These are phyloP conservation scores for Biscutella laevigata DNA, from an alignment of 441 rosid genomes.

Conservation along the genomic window DNA sequence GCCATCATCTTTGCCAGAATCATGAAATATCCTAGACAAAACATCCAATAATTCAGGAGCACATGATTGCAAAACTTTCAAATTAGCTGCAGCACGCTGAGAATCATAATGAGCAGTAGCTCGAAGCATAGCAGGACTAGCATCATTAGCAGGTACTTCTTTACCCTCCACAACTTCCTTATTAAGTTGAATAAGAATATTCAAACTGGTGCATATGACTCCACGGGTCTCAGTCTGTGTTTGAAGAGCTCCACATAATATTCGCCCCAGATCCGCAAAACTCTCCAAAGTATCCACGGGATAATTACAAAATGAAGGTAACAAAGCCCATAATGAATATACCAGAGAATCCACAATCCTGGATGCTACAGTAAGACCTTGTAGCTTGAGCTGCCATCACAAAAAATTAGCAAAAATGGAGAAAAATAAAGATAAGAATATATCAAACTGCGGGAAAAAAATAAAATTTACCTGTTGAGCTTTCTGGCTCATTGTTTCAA, in stretches of 20 bases:
- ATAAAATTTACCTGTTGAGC: constrained; percentile 46
- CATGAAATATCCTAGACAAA: constrained; percentile 50
- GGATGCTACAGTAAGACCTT: constrained; percentile 56
- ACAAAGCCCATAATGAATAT: constrained; percentile 78
- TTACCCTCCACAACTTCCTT: constrained; percentile 41
- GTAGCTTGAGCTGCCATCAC: constrained; percentile 58
- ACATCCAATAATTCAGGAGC: constrained; percentile 54
- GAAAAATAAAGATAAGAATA: constrained; percentile 5
- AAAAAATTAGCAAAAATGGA: constrained; percentile 15
- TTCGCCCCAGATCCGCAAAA: constrained; percentile 48
- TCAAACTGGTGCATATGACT: constrained; percentile 66
- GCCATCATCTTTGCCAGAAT: constrained; percentile 71
- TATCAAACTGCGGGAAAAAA: background rate
- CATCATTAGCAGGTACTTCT: constrained; percentile 30
- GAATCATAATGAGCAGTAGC: constrained; percentile 47
- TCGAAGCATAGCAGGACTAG: constrained; percentile 38
- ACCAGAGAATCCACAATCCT: constrained; percentile 59
- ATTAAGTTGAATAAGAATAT: constrained; percentile 67
- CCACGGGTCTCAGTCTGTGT: constrained; percentile 60
- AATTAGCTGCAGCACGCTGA: constrained; percentile 48
- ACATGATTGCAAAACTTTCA: constrained; percentile 45
- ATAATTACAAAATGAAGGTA: constrained; percentile 89
- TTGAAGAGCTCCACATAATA: constrained; percentile 44
- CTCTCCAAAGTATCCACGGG: constrained; percentile 69
- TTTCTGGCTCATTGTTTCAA: constrained; percentile 44